Evolutionary conservation across 768 basidiomycete species (phyloP), one percentile per base, ranked within the genome.

Genomic region (Gyrodon lividus): DNA sequence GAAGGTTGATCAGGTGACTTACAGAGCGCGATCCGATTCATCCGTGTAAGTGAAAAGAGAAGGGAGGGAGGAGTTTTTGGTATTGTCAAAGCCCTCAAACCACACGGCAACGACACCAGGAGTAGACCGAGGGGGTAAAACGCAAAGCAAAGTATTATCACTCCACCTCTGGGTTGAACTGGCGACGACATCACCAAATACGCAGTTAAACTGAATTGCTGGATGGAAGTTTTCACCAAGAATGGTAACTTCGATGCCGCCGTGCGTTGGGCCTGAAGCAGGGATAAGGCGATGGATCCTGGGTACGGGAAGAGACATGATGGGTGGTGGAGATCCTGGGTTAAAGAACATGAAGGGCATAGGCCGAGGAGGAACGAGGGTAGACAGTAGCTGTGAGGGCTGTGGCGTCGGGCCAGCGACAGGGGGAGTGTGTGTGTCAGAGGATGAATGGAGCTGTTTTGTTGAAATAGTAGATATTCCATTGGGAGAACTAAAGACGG

Each of bases 161-260:
- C 90, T 91, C 90, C 92, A 98, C 35, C 88, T 77, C 59, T 91
- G 89, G 0, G 92, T 95, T 9, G 88, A 88, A 50, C 85, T 89
- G 8, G 95, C 87, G 12, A 80, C 66, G 9, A 84, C 76, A 59
- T 87, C 89, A 22, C 96, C 96, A 68, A 99, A 99, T 2, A 92
- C 73, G 59, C 92, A 90, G 47, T 82, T 82, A 23, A 91, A 72
- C 56, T 83, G 81, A 47, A 87, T 67, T 38, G 81, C 77, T 0
- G 86, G 78, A 62, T 89, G 84, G 71, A 99, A 98, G 67, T 94
- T 91, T 46, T 88, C 83, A 8, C 97, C 97, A 6, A 97, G 80
- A 16, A 99, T 74, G 2, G 96, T 98, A 30, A 99, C 88, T 70
- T 97, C 93, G 58, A 92, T 93, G 2, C 96, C 96, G 28, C 95